These are phyloP conservation scores for Helotiales sp. DNA, from an alignment of 2,329 filamentous ascomycete species.

Conservation along the genomic window DNA sequence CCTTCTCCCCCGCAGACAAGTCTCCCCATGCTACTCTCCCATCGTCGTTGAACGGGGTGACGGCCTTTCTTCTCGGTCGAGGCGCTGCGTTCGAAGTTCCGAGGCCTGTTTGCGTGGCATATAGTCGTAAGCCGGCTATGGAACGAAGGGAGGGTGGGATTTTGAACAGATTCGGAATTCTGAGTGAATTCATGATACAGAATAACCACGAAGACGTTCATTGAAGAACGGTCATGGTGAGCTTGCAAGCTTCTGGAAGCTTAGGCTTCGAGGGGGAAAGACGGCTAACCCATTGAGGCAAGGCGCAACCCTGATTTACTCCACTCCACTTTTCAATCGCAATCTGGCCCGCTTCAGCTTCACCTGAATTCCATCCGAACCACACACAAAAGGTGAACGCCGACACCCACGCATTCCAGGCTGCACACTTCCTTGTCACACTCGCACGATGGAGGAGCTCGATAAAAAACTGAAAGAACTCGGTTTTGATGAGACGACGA, in stretches of 20 bases:
- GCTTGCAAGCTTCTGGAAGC: not conserved
- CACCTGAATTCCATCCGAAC: conserved; percentile 11
- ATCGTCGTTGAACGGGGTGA: conserved; percentile 85
- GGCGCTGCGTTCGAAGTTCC: conserved; percentile 33
- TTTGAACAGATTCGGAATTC: conserved; percentile 36
- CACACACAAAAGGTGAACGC: conserved; percentile 19
- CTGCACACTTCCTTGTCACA: not conserved
- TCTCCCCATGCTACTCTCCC: conserved; percentile 80
- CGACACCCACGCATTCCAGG: not conserved
- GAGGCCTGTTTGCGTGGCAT: conserved; percentile 57
- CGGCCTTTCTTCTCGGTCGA: conserved; percentile 59
- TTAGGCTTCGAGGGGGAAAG: conserved; percentile 18
- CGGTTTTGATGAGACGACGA: no score
- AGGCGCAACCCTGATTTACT: not conserved
- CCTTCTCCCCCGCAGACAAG: conserved; percentile 75
- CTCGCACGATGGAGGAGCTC: no score
- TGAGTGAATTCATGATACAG: conserved; percentile 27
- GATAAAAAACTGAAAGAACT: no score
- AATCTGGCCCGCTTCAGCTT: conserved; percentile 31
- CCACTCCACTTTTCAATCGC: conserved; percentile 19
- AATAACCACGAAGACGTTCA: no score
- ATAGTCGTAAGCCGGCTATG: conserved; percentile 47
- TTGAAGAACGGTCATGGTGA: no score
- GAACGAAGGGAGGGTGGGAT: conserved; percentile 41
- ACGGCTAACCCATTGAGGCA: conserved; percentile 5